Evolutionary conservation across 202 grass and related monocot genomes (phyloP).

Genomic region (Digitaria exilis): DNA sequence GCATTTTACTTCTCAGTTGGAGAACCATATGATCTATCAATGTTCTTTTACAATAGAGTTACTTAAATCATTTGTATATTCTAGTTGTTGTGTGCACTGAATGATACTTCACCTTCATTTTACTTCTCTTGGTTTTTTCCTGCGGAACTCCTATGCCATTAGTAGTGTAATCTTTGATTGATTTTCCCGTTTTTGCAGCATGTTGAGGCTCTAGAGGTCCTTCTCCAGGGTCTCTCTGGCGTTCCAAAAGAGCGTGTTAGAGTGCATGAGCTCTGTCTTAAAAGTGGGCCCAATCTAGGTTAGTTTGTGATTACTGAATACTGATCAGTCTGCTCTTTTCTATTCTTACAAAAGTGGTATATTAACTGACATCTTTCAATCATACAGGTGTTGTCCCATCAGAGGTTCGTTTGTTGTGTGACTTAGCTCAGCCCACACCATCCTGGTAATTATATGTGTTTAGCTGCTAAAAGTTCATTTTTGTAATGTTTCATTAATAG

Average conservation of each 20-base stretch:
- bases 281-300: slow-evolving; percentile 89
- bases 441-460: slow-evolving; percentile 58
- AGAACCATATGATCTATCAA: neutral
- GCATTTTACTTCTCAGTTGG: neutral
- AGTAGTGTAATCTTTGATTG: slow-evolving; percentile 18
- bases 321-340: neutral
- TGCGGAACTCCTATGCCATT: neutral
- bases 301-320: slow-evolving; percentile 3
- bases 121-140: neutral
- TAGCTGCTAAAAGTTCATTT: slow-evolving; percentile 1
- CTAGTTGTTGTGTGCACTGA: neutral
- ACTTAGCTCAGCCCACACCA: slow-evolving; percentile 79
- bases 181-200: slow-evolving; percentile 59
- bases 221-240: slow-evolving; percentile 86
- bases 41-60: slow-evolving; percentile 7
- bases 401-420: slow-evolving; percentile 77
- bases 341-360: slow-evolving; percentile 31
- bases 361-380: slow-evolving; percentile 22
- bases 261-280: slow-evolving; percentile 88
- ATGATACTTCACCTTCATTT: slow-evolving; percentile 3
- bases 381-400: slow-evolving; percentile 69
- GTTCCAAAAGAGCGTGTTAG: slow-evolving; percentile 81
- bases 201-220: slow-evolving; percentile 90
- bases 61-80: slow-evolving; percentile 39
- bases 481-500: slow-evolving; percentile 11